Evolutionary conservation across 495 filamentous ascomycete genomes (phyloP).

Genomic region (Mycothermus thermophilus): DNA sequence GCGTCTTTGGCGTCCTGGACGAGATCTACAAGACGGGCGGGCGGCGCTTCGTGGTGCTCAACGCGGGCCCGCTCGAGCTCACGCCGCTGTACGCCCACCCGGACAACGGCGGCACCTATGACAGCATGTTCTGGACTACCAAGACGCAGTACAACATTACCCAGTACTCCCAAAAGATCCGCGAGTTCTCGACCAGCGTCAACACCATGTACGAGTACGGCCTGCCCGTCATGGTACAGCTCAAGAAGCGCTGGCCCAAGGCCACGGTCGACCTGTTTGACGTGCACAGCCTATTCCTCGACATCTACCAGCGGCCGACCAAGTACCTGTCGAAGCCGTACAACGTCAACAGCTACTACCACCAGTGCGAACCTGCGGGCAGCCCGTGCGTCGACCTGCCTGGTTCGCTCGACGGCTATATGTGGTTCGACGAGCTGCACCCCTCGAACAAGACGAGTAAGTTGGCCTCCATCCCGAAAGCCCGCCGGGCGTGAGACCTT

Average conservation of each 20-base stretch:
- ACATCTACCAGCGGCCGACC: conserved; percentile 46
- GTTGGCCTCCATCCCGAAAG: conserved; percentile 32
- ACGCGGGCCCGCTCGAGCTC: conserved; percentile 47
- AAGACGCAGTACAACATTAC: conserved; percentile 39
- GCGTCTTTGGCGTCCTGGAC: conserved; percentile 46
- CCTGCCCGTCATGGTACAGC: conserved; percentile 38
- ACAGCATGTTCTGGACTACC: conserved; percentile 44
- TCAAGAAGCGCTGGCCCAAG: conserved; percentile 43
- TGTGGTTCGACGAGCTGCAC: conserved; percentile 53
- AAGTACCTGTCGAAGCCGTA: conserved; percentile 46
- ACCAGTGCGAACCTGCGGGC: conserved; percentile 34
- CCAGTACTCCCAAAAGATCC: conserved; percentile 40
- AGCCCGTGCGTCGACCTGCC: conserved; percentile 19
- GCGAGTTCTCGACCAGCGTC: conserved; percentile 42
- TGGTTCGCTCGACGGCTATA: conserved; percentile 23
- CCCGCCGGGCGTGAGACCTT: no score
- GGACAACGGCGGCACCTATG: conserved; percentile 33
- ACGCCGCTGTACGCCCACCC: conserved; percentile 45
- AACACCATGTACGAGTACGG: conserved; percentile 52
- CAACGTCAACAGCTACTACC: conserved; percentile 46
- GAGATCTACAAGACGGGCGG: conserved; percentile 48
- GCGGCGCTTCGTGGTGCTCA: conserved; percentile 55
- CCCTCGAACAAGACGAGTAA: conserved; percentile 44
- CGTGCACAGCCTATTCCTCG: conserved; percentile 45
- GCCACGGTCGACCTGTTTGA: conserved; percentile 51